These are phyloP conservation scores for Gillenia trifoliata DNA, from an alignment of 306 rosid genomes.

Conservation along the genomic window DNA sequence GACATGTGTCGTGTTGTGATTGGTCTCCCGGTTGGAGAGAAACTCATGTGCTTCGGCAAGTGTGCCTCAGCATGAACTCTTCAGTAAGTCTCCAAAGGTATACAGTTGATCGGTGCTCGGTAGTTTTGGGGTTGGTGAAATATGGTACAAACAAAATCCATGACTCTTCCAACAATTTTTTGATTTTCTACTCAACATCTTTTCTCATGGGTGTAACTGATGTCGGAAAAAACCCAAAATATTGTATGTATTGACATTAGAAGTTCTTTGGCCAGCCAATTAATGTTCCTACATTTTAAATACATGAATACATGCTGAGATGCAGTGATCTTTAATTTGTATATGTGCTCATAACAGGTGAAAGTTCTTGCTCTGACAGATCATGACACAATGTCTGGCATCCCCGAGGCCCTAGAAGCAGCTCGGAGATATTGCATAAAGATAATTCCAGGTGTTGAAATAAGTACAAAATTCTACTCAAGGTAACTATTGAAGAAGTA, in stretches of 20 bases:
- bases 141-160: background rate
- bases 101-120: background rate
- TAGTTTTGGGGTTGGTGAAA: too few relatives aligned
- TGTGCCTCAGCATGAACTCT: background rate
- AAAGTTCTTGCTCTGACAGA: constrained; percentile 99
- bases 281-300: background rate
- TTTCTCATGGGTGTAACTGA: background rate
- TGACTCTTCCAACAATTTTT: background rate
- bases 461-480: constrained; percentile 69
- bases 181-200: background rate
- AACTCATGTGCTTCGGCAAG: background rate
- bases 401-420: constrained; percentile 80
- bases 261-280: constrained; percentile 1
- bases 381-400: constrained; percentile 97
- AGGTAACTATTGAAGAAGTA: constrained; percentile 39
- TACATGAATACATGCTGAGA: constrained; percentile 12
- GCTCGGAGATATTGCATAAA: constrained; percentile 81
- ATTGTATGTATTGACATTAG: background rate
- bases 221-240: background rate
- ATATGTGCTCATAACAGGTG: constrained; percentile 81
- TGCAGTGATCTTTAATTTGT: constrained; percentile 32
- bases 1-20: background rate
- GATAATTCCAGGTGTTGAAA: constrained; percentile 98
- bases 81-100: background rate
- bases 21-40: background rate